Evolutionary conservation across 306 rosid species (phyloP).

Genomic region (Cicer arietinum): DNA sequence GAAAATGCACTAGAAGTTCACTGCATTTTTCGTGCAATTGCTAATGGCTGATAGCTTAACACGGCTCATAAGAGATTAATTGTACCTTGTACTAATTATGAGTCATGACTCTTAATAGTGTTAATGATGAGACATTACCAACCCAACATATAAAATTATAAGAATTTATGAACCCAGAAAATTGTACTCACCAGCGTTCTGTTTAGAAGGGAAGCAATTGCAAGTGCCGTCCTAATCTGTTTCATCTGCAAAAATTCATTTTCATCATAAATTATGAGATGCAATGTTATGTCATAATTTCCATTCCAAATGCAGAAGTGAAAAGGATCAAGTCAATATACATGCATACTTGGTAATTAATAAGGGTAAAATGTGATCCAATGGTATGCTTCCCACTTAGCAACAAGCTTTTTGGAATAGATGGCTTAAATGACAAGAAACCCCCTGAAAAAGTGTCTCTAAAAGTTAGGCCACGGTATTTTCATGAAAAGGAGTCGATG

Average conservation of each 20-base stretch:
- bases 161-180: constrained; percentile 27
- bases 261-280: constrained; percentile 31
- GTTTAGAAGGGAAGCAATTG: constrained; percentile 84
- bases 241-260: constrained; percentile 69
- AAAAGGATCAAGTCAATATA: constrained; percentile 46
- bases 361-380: constrained; percentile 79
- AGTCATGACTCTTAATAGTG: background rate
- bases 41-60: constrained; percentile 15
- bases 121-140: constrained; percentile 17
- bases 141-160: constrained; percentile 21
- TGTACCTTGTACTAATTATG: background rate
- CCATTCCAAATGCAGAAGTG: constrained; percentile 49
- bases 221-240: constrained; percentile 90
- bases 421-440: constrained; percentile 84
- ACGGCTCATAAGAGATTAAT: background rate
- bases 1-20: background rate
- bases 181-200: constrained; percentile 84
- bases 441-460: constrained; percentile 71
- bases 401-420: constrained; percentile 78
- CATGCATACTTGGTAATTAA: constrained; percentile 90
- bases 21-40: constrained; percentile 10
- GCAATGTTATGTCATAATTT: constrained; percentile 26
- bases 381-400: constrained; percentile 71
- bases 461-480: constrained; percentile 31
- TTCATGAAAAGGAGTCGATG: constrained; percentile 31